A percentile compares a stretch with the other conserved stretches of the same genome.
These are phyloP conservation scores for Cytospora paraplurivora DNA, from an alignment of 2,329 filamentous ascomycete genomes.

Conservation along the genomic window DNA sequence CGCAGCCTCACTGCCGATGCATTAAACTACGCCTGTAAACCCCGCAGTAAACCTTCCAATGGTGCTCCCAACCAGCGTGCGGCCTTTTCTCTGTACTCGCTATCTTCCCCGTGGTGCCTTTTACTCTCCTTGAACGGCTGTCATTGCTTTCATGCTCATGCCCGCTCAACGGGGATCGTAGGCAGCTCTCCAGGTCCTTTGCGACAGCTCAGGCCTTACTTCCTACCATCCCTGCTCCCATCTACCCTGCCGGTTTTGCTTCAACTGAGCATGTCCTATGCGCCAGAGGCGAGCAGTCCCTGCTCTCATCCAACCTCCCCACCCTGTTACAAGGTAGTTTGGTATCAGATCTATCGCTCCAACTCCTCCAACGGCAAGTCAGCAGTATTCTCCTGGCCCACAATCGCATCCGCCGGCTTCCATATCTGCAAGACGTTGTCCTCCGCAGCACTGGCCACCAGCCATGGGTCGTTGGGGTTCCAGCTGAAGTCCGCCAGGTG, in stretches of 20 bases:
- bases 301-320: not conserved
- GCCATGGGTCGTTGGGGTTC: conserved; percentile 97
- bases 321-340: not conserved
- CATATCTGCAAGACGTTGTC: conserved; percentile 96
- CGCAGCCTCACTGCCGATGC: not conserved
- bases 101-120: not conserved
- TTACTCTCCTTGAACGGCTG: not conserved
- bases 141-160: not conserved
- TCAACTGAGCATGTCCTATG: not conserved
- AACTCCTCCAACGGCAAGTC: conserved; percentile 78
- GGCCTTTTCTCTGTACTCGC: not conserved
- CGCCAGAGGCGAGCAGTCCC: not conserved
- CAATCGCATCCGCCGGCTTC: conserved; percentile 82
- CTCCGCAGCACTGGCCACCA: conserved; percentile 92
- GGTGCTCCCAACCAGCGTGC: not conserved
- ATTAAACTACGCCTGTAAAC: not conserved
- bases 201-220: not conserved
- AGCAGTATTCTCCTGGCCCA: conserved; percentile 69
- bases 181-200: not conserved
- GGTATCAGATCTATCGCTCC: conserved; percentile 55
- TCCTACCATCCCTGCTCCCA: not conserved
- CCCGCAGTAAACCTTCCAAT: not conserved
- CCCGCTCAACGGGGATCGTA: not conserved
- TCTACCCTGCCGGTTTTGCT: not conserved
- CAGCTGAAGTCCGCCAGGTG: conserved; percentile 96